Evolutionary conservation across 1,284 basidiomycete species (phyloP).

Genomic region (Trametes sp.): DNA sequence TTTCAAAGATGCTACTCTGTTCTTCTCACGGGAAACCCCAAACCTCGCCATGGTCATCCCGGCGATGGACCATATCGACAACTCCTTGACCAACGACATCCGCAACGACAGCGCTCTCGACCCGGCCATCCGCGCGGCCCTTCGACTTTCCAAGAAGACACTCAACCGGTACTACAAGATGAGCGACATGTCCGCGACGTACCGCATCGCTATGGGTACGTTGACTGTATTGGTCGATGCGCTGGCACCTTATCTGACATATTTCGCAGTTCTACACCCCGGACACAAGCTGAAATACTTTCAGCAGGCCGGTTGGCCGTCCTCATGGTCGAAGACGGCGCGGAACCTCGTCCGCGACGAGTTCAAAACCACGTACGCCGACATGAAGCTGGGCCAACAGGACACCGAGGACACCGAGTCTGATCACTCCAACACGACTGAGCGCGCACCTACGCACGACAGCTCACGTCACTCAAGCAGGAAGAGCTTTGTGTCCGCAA

Average conservation of each 20-base stretch:
- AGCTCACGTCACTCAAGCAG: not conserved
- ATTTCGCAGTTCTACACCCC: conserved; percentile 34
- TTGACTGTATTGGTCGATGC: not conserved
- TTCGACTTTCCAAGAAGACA: conserved; percentile 37
- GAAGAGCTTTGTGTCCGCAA: too few relatives aligned
- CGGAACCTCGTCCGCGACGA: conserved; percentile 1
- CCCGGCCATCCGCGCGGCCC: conserved; percentile 26
- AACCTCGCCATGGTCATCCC: conserved; percentile 40
- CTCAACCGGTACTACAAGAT: conserved; percentile 41
- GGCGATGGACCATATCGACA: conserved; percentile 37
- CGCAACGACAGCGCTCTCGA: conserved; percentile 6
- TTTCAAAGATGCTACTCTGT: conserved; percentile 41
- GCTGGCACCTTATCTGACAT: not conserved
- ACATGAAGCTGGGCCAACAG: too few relatives aligned
- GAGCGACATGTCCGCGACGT: conserved; percentile 37
- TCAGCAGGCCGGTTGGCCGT: conserved; percentile 20
- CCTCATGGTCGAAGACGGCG: conserved; percentile 13
- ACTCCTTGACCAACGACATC: conserved; percentile 17
- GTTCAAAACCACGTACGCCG: conserved; percentile 1
- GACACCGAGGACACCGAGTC: not conserved
- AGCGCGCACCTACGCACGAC: not conserved
- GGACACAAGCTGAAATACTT: conserved; percentile 41
- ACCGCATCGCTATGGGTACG: conserved; percentile 41
- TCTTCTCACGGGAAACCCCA: conserved; percentile 39
- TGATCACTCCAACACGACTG: not conserved